Evolutionary conservation across 257 asterid genomes (phyloP), one percentile per base, ranked within the genome.

Genomic region (Sherardia arvensis): DNA sequence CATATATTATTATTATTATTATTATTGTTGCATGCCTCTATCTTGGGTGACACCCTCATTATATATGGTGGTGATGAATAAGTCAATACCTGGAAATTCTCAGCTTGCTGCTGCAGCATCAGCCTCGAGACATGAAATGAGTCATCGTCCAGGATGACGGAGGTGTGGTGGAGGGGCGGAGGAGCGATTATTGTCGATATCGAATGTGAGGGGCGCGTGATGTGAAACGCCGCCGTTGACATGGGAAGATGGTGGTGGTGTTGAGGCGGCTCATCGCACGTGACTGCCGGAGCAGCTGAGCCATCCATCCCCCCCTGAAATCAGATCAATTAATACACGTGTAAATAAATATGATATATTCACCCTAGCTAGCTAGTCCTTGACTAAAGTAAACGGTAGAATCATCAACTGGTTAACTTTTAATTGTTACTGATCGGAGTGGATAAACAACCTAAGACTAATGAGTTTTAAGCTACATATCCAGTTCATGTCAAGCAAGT

Each of bases 161-260:
- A 80, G 36, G 91, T 65, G 69, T 82, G 88, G 73, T 88, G 95
- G 40, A 80, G 87, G 7, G 78, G 71, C 11, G 83, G 84, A 11
- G 94, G 94, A 1, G 94, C 64, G 55, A 89, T 77, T 30, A 87
- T 90, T 70, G 95, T 71, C 23, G 99, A 87, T 38, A 92, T 80
- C 63, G 99, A 80, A 67, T 84, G 95, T 3, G 96, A 77, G 22
- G 99, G 96, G 71, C 85, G 66, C 81, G 74, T 87, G 66, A 89
- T 77, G 68, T 89, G 93, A 57, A 66, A 89, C 3, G 98, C 85
- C 5, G 88, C 47, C 0, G 93, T 61, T 5, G 85, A 80, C 14
- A 83, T 74, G 65, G 77, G 69, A 18, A 76, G 74, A 5, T 73
- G 80, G 11, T 61, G 75, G 5, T 81, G 85, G 2, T 78, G 84